Conservation (phyloP, 176 grass and related monocot species). For the Melocanna baccifera region DNA sequence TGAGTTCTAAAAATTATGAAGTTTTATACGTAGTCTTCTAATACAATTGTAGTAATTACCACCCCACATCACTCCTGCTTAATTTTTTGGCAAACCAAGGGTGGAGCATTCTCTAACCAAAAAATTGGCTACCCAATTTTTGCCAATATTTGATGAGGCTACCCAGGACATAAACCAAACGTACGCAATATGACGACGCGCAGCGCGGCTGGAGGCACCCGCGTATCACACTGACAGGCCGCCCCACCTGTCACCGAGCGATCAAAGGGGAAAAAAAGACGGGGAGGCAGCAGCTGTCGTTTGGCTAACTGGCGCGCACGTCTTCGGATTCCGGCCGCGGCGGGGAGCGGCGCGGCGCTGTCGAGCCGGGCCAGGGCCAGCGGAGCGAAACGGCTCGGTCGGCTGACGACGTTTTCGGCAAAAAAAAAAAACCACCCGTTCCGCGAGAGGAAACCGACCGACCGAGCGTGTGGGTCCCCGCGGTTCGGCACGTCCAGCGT, state of each 20-base stretch:
- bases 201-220: neutral
- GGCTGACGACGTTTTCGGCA: neutral
- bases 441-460: neutral
- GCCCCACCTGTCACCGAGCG: neutral
- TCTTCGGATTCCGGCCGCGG: constrained; percentile 6
- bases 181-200: no score
- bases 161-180: no score
- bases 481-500: neutral
- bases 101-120: no score
- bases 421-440: neutral
- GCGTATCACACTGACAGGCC: neutral
- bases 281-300: neutral
- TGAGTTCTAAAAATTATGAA: no score
- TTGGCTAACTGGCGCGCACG: constrained; percentile 21
- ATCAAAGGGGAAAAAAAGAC: neutral
- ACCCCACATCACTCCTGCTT: no score
- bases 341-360: neutral
- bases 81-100: no score
- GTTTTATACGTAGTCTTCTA: rapidly evolving
- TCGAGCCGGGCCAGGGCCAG: neutral
- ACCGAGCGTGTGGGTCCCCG: neutral
- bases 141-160: no score
- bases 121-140: no score
- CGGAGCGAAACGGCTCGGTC: neutral
- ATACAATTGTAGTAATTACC: no score